A percentile compares a stretch with the other conserved stretches of the same genome.
Evolutionary conservation across 2,329 filamentous ascomycete species (phyloP).

Genomic region (Chaetomium olivaceum): DNA sequence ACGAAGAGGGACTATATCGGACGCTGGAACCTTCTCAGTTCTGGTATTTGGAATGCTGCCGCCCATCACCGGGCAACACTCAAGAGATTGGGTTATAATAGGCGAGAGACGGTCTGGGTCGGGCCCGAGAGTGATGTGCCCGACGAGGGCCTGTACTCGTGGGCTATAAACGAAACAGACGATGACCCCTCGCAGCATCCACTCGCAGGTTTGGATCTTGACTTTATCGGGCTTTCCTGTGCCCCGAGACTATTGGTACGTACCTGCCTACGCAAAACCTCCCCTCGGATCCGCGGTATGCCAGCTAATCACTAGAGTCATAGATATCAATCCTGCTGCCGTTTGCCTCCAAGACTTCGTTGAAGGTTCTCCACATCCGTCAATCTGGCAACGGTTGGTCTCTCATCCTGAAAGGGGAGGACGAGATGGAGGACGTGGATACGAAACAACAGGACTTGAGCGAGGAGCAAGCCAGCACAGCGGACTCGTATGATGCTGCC

Average conservation of each 20-base stretch:
- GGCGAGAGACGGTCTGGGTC: too few relatives aligned
- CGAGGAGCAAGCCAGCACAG: too few relatives aligned
- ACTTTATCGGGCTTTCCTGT: neutral
- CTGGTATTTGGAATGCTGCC: too few relatives aligned
- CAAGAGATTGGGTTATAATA: too few relatives aligned
- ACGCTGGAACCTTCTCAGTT: too few relatives aligned
- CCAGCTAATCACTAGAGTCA: neutral
- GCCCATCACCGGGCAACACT: too few relatives aligned
- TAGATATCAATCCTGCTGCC: neutral
- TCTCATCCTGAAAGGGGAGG: neutral
- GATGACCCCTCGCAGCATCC: neutral
- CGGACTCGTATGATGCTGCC: too few relatives aligned
- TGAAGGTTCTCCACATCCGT: neutral
- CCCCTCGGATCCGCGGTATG: neutral
- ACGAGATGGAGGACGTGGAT: too few relatives aligned
- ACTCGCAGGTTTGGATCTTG: neutral
- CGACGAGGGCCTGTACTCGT: too few relatives aligned
- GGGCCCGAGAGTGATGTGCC: too few relatives aligned
- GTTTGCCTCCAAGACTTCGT: neutral
- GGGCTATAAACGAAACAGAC: neutral
- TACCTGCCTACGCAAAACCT: neutral
- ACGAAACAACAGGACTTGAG: too few relatives aligned
- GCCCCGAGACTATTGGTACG: neutral
- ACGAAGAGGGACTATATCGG: too few relatives aligned
- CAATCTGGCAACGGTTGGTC: neutral